phyloP scores from a whole-genome alignment of 179 eudicot species.

The Kewa caespitosa region DNA sequence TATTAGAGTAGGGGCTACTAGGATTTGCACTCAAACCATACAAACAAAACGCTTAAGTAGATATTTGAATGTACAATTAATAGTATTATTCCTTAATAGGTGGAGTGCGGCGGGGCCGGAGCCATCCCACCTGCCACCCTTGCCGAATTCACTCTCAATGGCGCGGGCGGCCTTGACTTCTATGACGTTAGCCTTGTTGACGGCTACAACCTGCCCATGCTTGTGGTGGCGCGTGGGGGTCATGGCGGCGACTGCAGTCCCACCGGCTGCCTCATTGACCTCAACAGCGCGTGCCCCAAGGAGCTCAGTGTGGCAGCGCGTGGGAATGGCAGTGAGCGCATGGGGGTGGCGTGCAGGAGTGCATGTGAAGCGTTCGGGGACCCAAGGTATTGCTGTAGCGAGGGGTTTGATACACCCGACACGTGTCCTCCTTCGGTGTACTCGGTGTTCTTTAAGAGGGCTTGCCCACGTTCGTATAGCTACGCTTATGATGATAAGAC shows the following conservation, averaged over 20 bases:
- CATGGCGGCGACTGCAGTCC: conserved; percentile 67
- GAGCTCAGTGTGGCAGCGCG: conserved; percentile 48
- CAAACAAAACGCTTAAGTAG: too few species aligned
- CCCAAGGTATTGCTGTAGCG: conserved; percentile 83
- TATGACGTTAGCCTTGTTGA: conserved; percentile 91
- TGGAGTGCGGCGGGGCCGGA: conserved; percentile 67
- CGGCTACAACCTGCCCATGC: conserved; percentile 83
- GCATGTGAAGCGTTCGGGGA: conserved; percentile 95
- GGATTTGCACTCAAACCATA: too few species aligned
- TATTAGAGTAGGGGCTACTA: too few species aligned
- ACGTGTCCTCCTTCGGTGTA: conserved; percentile 74
- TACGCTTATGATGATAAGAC: conserved; percentile 96
- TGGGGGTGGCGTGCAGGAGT: conserved; percentile 78
- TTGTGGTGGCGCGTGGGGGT: conserved; percentile 62
- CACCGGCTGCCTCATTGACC: conserved; percentile 76
- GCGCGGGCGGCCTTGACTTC: conserved; percentile 80
- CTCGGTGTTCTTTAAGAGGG: conserved; percentile 64
- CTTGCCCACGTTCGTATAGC: conserved; percentile 86
- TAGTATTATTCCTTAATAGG: too few species aligned
- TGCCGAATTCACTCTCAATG: conserved; percentile 86
- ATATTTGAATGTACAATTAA: too few species aligned
- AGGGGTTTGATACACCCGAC: conserved; percentile 65
- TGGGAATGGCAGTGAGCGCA: conserved; percentile 36
- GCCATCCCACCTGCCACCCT: conserved; percentile 89
- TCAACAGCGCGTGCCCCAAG: conserved; percentile 68